Conservation (phyloP, 148 eudicot species). For the Spergularia marina region DNA sequence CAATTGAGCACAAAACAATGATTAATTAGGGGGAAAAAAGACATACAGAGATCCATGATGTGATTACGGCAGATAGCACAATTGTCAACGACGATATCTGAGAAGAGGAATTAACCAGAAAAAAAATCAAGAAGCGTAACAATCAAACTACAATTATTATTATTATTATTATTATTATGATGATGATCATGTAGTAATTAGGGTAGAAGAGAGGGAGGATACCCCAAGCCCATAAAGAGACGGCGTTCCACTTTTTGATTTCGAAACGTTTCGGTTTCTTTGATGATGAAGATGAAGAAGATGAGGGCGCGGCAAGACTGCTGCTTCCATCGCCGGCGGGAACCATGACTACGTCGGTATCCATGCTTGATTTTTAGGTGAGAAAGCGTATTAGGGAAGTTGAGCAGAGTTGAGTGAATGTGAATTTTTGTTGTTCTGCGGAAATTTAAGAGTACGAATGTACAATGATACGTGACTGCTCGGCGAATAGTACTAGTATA, state of each 20-base stretch:
- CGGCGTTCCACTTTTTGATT: constrained; percentile 97
- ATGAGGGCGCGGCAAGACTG: constrained; percentile 32
- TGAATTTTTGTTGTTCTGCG: too few species aligned
- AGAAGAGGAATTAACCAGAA: neutral
- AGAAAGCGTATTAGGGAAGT: neutral
- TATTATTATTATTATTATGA: neutral
- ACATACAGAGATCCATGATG: constrained; percentile 92
- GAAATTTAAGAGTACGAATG: too few species aligned
- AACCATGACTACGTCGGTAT: constrained; percentile 55
- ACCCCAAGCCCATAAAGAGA: constrained; percentile 98
- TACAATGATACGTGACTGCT: too few species aligned
- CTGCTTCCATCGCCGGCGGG: constrained; percentile 59
- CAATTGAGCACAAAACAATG: neutral
- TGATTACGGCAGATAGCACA: constrained; percentile 94
- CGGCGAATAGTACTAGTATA: too few species aligned
- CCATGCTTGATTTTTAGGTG: constrained; percentile 31
- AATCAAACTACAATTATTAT: neutral
- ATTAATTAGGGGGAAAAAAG: neutral
- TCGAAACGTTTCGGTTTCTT: constrained; percentile 83
- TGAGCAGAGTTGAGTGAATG: too few species aligned
- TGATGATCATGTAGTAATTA: neutral
- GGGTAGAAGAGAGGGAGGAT: neutral
- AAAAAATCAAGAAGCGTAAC: neutral
- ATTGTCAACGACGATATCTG: constrained; percentile 87
- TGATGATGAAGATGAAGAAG: constrained; percentile 36